Evolutionary conservation across 179 eudicot genomes (phyloP), one percentile per base, ranked within the genome.

Genomic region (Camellia oleifera): DNA sequence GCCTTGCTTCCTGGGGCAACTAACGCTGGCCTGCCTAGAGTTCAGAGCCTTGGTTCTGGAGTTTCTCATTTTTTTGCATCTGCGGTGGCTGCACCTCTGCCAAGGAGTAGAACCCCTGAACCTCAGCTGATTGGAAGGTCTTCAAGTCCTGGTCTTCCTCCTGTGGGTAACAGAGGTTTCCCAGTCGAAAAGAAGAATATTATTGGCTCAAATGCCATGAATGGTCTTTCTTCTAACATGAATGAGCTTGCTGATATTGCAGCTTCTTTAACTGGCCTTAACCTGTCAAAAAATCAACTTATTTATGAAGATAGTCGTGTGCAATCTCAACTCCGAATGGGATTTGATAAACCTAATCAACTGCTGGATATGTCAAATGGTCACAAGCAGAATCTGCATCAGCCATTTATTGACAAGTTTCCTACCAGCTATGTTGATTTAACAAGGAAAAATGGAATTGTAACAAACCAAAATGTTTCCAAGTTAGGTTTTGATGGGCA

Each of bases 211-310:
- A 77, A 50, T 62, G 48, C 68, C 58, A 52, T 79, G 45, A 81
- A 78, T 84, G 78, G 56, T 67, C 58, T 69, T 77, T 88, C 88
- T 64, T 75, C 91, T 72, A 74, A 85, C 76, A 69, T 77, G 80
- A 74, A 72, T 50, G 82, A 87, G 76, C 81, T 85, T 74, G 80
- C 90, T 76, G 90, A 91, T 76, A 40, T 88, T 74, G 82, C 89
- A 52, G 75, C 88, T 71, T 81, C 86, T 69, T 84, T 89, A 48
- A 81, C 90, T 65, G 65, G 86, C 65, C 74, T 91, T 63, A 82
- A 64, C 73, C 77, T 79, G 52, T 74, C 88, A 7, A 81, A 78
- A 75, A 77, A 82, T 78, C 85, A 78, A 54, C 77, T 82, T 52
- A 79, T 26, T 48, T 74, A 79, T 66, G 82, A 75, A 26, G 76